Evolutionary conservation across 2,329 filamentous ascomycete species (phyloP), one percentile per base, ranked within the genome.

Genomic region (Cladophialophora psammophila): DNA sequence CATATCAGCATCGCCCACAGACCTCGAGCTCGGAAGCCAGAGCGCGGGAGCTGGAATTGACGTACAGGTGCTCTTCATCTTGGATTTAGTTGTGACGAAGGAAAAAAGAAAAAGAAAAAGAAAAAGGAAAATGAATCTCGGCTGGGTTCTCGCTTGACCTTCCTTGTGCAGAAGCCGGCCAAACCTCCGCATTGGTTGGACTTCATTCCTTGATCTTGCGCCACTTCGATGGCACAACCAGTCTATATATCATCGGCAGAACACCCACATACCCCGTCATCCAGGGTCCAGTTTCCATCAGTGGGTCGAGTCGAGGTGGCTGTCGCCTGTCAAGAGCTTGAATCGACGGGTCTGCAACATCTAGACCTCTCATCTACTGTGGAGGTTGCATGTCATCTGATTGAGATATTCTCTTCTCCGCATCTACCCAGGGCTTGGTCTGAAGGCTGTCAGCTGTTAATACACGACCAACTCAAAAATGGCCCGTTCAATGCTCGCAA

Each of bases 1-100:
- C 71, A 73, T 72, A 35, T 71, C 72, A 74, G 66, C 72, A 74
- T 69, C 68, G 70, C 72, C 72, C 72, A 74, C 72, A 73, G 67
- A 67, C 72, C 70, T 69, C 68, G 63, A 62, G 57, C 67, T 53
- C 38, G 13, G 26, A 52, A 65, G 58, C 66, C 48, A 45, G 60
- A 72, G 71, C 68, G 71, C 69, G 71, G 68, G 71, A 66, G 62
- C 70, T 72, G 70, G 18, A 56, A 66, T 65, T 59, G 70, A 66
- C 66, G 63, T 66, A 65, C 18, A 71, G 63, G 67, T 66, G 15
- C 71, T 72, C 72, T 69, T 74, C 72, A 70, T 72, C 69, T 72
- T 70, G 67, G 70, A 70, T 73, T 74, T 74, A 74, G 72, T 74
- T 73, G 71, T 74, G 69, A 71, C 61, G 71, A 71, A 67, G 63